These are phyloP conservation scores for Pueraria montana DNA, from an alignment of 306 rosid species.

Conservation along the genomic window DNA sequence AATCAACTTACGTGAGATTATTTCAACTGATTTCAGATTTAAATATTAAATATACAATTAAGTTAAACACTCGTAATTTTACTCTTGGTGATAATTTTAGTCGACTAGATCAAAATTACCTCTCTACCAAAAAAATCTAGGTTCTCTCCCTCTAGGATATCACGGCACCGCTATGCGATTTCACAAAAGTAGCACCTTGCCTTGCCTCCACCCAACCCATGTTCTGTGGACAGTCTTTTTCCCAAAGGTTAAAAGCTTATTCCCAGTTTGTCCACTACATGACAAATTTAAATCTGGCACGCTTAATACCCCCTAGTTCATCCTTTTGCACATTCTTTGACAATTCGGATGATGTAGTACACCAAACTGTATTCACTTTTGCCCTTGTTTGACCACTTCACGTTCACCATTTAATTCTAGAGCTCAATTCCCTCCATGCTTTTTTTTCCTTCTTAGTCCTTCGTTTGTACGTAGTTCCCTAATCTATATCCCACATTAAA, in stretches of 20 bases:
- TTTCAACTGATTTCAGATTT: no score
- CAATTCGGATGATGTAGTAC: not conserved
- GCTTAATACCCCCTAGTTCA: conserved; percentile 1
- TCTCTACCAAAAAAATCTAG: no score
- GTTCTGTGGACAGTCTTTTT: conserved; percentile 56
- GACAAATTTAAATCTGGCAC: conserved; percentile 57
- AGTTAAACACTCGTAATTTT: no score
- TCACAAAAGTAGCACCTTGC: conserved; percentile 14
- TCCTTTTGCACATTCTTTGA: conserved; percentile 22
- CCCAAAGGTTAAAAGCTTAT: conserved; percentile 41
- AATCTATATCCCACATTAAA: no score
- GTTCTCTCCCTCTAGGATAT: not conserved
- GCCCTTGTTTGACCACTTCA: not conserved
- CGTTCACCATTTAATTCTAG: not conserved
- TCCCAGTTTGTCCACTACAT: conserved; percentile 51
- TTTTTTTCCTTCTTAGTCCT: not conserved
- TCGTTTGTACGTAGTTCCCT: no score
- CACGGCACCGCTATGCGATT: not conserved
- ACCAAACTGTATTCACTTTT: not conserved
- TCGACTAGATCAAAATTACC: no score
- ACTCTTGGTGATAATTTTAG: no score
- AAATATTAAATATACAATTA: no score
- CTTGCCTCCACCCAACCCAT: conserved; percentile 36
- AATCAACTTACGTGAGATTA: no score
- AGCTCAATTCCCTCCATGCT: not conserved